phyloP scores from a whole-genome alignment of 208 protist genomes.

The Trypanosoma theileri region DNA sequence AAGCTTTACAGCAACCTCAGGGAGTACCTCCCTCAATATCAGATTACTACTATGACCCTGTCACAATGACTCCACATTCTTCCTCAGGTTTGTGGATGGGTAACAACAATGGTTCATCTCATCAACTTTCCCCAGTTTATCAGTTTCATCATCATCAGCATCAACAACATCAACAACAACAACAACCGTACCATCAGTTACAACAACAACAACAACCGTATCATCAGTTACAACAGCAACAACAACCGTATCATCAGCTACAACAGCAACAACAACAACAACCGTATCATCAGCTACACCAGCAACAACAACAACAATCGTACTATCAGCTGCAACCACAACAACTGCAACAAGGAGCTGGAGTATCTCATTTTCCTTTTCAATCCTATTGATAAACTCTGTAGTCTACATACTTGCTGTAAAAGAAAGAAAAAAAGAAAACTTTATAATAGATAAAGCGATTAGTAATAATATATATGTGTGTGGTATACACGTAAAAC shows the following conservation, averaged over 20 bases:
- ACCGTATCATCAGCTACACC: no score
- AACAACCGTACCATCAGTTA: no score
- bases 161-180: no score
- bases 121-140: not conserved
- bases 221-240: not conserved
- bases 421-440: no score
- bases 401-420: no score
- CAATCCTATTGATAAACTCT: not conserved
- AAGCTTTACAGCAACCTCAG: no score
- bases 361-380: not conserved
- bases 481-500: no score
- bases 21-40: not conserved
- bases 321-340: not conserved
- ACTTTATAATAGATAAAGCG: no score
- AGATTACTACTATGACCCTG: not conserved
- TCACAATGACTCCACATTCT: not conserved
- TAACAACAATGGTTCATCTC: not conserved
- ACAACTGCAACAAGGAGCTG: slow-evolving; percentile 6
- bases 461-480: no score
- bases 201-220: no score
- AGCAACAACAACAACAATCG: no score
- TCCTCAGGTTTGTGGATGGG: slow-evolving; percentile 1
- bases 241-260: not conserved
- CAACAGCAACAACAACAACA: not conserved
- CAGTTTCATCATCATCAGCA: not conserved